Base-by-base conservation (phyloP, 2,329 filamentous ascomycete species). In the Verticillium klebahnii region DNA sequence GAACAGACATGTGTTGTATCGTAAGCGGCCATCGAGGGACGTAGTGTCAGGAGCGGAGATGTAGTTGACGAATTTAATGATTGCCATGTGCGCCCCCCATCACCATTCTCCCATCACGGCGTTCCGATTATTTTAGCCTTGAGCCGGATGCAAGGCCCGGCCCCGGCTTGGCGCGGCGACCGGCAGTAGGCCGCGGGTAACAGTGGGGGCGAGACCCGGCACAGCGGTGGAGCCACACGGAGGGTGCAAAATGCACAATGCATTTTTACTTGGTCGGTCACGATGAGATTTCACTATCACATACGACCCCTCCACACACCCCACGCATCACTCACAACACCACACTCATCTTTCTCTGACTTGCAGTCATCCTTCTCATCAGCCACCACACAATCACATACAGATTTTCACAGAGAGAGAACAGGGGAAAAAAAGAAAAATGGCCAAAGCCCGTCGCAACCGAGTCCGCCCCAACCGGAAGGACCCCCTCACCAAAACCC, bases 401-500 rank as follows among this genome's bases (percentile, higher is more conserved):
- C 29, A 6, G 4, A 29, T 1, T 5, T 6, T 5, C 29, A 29
- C 29, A 29, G 29, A 29, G 5, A 6, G 29, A 29, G 3, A n/a
- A 40, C 12, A 5, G n/a, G n/a, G n/a, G n/a, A 19, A 40, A 40
- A 1, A 40, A 3, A 11, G 14, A 9, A 36, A 36, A 36, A 36
- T 89, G 86, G 86, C 75, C 54, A 89, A 89, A 73, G 83, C 85
- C 32, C 79, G 85, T 45, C 79, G 82, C 62, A 84, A 80, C 70
- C 77, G 82, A 65, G 79, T 74, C 65, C 81, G 79, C 66, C 75
- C 75, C 39, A 73, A 74, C 57, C 82, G 85, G 60, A 74, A 80
- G 61, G 80, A 87, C 69, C 85, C 85, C 63, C 78, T 86, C 59
- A 74, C 79, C 61, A 88, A 86, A 71, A 71, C 80, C 23, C 75